Conservation (phyloP, 306 rosid genomes). For the Pterocarpus macrocarpus region DNA sequence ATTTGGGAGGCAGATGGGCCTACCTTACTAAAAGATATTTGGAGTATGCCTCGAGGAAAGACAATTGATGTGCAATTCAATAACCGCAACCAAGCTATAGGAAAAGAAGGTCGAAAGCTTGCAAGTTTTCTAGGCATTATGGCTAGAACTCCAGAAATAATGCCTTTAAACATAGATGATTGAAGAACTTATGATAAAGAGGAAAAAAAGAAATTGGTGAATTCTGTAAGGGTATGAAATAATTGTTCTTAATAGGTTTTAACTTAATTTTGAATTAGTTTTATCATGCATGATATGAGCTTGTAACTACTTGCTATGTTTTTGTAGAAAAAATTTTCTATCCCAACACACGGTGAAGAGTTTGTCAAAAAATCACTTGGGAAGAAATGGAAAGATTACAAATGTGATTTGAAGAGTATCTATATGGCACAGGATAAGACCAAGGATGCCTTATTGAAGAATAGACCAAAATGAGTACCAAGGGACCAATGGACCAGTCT, state of each 20-base stretch:
- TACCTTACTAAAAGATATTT: neutral
- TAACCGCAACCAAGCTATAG: neutral
- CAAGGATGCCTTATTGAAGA: neutral
- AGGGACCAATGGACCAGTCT: slow-evolving; percentile 12
- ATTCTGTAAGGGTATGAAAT: slow-evolving; percentile 1
- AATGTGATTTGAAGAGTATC: neutral
- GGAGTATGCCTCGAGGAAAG: neutral
- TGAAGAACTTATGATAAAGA: slow-evolving; percentile 11
- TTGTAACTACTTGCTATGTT: neutral
- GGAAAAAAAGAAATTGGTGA: neutral
- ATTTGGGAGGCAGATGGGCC: neutral
- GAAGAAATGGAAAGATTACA: slow-evolving; percentile 26
- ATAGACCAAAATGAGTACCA: neutral
- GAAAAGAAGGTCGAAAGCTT: slow-evolving; percentile 23
- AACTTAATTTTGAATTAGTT: neutral
- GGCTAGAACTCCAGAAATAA: neutral
- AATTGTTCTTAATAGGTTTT: neutral
- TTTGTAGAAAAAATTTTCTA: slow-evolving; percentile 5
- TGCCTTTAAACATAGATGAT: slow-evolving; percentile 3
- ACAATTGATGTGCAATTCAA: slow-evolving; percentile 13
- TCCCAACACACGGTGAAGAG: neutral
- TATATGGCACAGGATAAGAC: neutral
- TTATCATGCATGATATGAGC: neutral
- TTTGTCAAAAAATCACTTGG: slow-evolving; percentile 15
- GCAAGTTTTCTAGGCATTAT: slow-evolving; percentile 17